A percentile compares a stretch with the other conserved stretches of the same genome.
Evolutionary conservation across 352 stramenopile genomes (phyloP).

Genomic region (Globisporangium nagaii): DNA sequence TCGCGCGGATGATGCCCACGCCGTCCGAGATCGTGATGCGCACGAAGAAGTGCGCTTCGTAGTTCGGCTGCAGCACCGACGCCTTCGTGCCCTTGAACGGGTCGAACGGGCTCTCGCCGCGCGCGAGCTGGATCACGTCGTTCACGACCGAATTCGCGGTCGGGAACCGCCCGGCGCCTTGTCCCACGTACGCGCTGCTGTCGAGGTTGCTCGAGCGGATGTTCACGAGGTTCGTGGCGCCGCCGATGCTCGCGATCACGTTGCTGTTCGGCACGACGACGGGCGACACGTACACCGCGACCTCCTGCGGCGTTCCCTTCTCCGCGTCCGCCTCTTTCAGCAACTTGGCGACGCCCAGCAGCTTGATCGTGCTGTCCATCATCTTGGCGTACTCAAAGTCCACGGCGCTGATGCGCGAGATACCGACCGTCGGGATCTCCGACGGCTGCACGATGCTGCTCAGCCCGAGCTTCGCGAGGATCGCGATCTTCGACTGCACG

Average conservation of each 20-base stretch:
- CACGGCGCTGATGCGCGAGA: conserved; percentile 86
- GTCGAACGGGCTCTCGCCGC: conserved; percentile 84
- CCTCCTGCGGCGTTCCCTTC: conserved; percentile 56
- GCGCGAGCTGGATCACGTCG: conserved; percentile 91
- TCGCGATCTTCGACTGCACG: conserved; percentile 94
- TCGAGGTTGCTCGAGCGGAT: conserved; percentile 88
- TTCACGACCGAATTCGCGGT: conserved; percentile 96
- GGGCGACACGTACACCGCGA: conserved; percentile 93
- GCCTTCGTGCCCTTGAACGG: conserved; percentile 59
- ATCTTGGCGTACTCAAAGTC: conserved; percentile 97
- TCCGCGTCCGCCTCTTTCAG: conserved; percentile 72
- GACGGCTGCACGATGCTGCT: conserved; percentile 83
- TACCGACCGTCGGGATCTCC: conserved; percentile 91
- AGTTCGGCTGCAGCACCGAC: conserved; percentile 87
- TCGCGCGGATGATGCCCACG: conserved; percentile 92
- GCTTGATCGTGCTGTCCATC: conserved; percentile 95
- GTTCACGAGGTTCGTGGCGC: conserved; percentile 91
- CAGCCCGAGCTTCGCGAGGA: conserved; percentile 94
- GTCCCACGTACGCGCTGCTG: conserved; percentile 88
- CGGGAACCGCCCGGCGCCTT: conserved; percentile 92
- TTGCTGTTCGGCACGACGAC: conserved; percentile 88
- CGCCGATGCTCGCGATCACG: conserved; percentile 85
- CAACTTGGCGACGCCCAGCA: conserved; percentile 86
- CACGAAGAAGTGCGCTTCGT: conserved; percentile 92
- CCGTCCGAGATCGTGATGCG: conserved; percentile 92